These are phyloP conservation scores for Diplodia corticola DNA, from an alignment of 2,329 filamentous ascomycete genomes.

Conservation along the genomic window DNA sequence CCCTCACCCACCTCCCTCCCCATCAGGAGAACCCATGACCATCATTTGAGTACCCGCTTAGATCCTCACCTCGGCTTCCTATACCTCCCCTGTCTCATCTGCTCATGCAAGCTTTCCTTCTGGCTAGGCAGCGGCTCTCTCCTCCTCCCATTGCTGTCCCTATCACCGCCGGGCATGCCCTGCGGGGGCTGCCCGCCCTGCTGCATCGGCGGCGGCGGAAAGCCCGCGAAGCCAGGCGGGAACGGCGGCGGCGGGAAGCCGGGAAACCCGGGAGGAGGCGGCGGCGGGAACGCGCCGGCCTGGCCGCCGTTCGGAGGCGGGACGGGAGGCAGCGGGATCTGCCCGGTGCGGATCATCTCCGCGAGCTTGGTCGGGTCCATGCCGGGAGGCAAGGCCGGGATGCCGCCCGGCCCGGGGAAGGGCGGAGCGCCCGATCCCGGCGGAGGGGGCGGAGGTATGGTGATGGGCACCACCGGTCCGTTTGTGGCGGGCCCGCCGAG, in stretches of 20 bases:
- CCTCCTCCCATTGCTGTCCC: conserved; percentile 43
- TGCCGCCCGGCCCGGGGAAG: conserved; percentile 29
- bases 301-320: conserved; percentile 27
- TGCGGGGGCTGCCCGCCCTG: neutral
- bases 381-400: conserved; percentile 28
- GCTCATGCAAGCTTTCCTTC: conserved; percentile 75
- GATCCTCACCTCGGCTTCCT: conserved; percentile 39
- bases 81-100: conserved; percentile 64
- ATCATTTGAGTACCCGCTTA: neutral
- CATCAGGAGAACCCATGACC: neutral
- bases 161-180: neutral
- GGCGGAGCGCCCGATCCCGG: conserved; percentile 28
- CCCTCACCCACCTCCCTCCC: neutral
- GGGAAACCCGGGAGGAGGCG: conserved; percentile 32
- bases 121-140: conserved; percentile 78
- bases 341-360: conserved; percentile 37
- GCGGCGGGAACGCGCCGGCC: conserved; percentile 29
- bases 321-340: conserved; percentile 39
- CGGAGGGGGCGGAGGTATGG: conserved; percentile 32
- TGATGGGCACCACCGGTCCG: conserved; percentile 24
- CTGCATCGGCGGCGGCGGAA: conserved; percentile 26
- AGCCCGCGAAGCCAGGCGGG: conserved; percentile 38
- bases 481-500: conserved; percentile 44
- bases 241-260: conserved; percentile 29
- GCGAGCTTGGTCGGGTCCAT: conserved; percentile 34